Base-by-base conservation (phyloP, 1,139 yeast genomes). In the Suhomyces guaymorum region DNA sequence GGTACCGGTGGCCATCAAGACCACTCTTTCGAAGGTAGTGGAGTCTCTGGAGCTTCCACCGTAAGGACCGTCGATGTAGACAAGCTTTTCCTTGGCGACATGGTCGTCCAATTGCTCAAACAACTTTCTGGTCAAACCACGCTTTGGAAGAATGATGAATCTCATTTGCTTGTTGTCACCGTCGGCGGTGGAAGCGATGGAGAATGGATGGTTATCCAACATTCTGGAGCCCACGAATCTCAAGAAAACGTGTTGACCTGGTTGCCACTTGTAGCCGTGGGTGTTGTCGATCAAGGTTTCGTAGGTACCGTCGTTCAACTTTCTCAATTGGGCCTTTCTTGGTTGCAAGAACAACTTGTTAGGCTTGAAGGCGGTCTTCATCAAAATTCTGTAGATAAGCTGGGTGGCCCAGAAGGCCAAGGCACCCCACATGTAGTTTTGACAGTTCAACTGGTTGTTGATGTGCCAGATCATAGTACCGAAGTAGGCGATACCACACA, bases 161-260 rank as follows among this genome's bases (percentile, higher is more conserved):
- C 69, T 73, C 61, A 80, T 54, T 14, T 59, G 57, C n/a, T 32
- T 40, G 7, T 42, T 43, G 10, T 51, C 51, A 24, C 56, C 57
- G 10, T 66, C 70, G 22, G 60, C 39, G 16, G 45, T 41, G 3
- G 75, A 66, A 19, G 74, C 54, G n/a, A 80, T 68, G 2, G 84
- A 77, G 51, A 80, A 80, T 8, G 86, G 86, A 54, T 80, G 86
- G 48, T 73, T 78, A 39, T 78, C 82, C 26, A 78, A 51, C 18
- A 68, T 46, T 41, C 72, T 65, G 7, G 67, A 50, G 0, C 74
- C 75, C 4, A 63, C 59, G 44, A 77, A 69, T 44, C 82, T 63
- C 20, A 80, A 58, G 48, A 64, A 78, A 13, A 78, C 61, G 53
- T 80, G 86, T 46, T 80, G 84, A 15, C 86, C 85, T 1, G 85